A percentile compares a stretch with the other conserved stretches of the same genome.
Conservation (phyloP, 1,284 basidiomycete species). For the Cronartium quercuum region DNA sequence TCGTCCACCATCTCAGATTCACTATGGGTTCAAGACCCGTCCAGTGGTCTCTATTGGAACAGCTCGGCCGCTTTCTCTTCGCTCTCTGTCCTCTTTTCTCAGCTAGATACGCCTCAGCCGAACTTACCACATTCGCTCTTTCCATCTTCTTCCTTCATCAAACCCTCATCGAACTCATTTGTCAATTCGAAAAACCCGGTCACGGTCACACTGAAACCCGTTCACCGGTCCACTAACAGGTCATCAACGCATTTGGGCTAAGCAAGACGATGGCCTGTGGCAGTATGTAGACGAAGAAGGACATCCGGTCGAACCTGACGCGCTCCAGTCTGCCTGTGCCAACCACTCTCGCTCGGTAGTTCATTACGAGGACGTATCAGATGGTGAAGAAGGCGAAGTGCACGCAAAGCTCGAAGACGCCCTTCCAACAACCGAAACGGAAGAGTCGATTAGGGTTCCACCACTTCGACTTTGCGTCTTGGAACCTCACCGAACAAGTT, state of each 20-base stretch:
- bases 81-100: background rate
- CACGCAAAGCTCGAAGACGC: background rate
- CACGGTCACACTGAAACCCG: background rate
- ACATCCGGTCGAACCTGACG: background rate
- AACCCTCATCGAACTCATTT: background rate
- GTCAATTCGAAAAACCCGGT: background rate
- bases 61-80: constrained; percentile 27
- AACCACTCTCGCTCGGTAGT: background rate
- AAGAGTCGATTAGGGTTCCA: background rate
- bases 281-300: constrained; percentile 31
- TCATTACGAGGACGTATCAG: background rate
- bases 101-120: background rate
- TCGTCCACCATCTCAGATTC: background rate
- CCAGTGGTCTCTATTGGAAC: constrained; percentile 36
- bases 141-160: background rate
- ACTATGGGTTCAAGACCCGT: constrained; percentile 15
- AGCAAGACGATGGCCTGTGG: constrained; percentile 14
- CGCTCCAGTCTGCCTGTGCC: background rate
- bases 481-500: background rate
- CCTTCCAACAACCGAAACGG: background rate
- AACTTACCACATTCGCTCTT: background rate
- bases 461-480: constrained; percentile 6
- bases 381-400: background rate
- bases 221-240: background rate
- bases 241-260: constrained; percentile 28